These are phyloP conservation scores for Daldinia eschscholtzii DNA, from an alignment of 2,329 filamentous ascomycete species.

Conservation along the genomic window DNA sequence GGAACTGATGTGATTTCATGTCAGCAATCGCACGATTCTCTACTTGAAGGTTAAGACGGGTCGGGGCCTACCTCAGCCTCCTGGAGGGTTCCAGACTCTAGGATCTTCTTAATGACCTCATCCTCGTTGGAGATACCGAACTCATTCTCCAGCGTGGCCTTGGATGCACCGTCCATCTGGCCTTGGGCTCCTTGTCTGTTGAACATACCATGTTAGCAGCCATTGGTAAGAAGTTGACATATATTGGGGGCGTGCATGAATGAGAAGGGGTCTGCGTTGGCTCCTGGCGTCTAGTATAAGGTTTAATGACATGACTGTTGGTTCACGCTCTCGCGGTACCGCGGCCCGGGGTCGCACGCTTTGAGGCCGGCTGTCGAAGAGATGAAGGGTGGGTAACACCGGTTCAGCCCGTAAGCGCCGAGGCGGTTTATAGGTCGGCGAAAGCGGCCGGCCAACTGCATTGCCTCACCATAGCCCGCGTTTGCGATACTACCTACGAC, in stretches of 20 bases:
- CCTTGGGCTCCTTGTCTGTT: slow-evolving; percentile 87
- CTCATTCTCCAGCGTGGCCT: slow-evolving; percentile 81
- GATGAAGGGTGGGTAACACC: slow-evolving; percentile 15
- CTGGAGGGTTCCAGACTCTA: slow-evolving; percentile 80
- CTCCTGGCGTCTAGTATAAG: slow-evolving; percentile 26
- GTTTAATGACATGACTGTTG: background rate
- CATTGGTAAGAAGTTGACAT: slow-evolving; percentile 8
- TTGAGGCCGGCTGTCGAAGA: slow-evolving; percentile 26
- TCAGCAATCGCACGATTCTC: slow-evolving; percentile 17
- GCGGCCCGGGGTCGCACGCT: slow-evolving; percentile 6
- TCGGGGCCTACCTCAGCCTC: slow-evolving; percentile 62
- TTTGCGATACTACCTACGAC: background rate
- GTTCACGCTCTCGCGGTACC: slow-evolving; percentile 18
- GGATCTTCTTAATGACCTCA: slow-evolving; percentile 83
- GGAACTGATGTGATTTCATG: slow-evolving; percentile 57
- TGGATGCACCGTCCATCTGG: slow-evolving; percentile 79
- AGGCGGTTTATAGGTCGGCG: slow-evolving; percentile 21
- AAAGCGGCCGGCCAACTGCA: background rate
- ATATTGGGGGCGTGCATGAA: background rate
- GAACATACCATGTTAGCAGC: slow-evolving; percentile 43
- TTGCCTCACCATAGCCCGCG: slow-evolving; percentile 4
- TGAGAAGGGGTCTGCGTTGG: slow-evolving; percentile 5
- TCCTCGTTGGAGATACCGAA: slow-evolving; percentile 87
- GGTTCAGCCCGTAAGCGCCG: slow-evolving; percentile 30
- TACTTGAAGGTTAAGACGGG: background rate